Base-by-base conservation (phyloP, 257 asterid species). In the Pogostemon cablin region DNA sequence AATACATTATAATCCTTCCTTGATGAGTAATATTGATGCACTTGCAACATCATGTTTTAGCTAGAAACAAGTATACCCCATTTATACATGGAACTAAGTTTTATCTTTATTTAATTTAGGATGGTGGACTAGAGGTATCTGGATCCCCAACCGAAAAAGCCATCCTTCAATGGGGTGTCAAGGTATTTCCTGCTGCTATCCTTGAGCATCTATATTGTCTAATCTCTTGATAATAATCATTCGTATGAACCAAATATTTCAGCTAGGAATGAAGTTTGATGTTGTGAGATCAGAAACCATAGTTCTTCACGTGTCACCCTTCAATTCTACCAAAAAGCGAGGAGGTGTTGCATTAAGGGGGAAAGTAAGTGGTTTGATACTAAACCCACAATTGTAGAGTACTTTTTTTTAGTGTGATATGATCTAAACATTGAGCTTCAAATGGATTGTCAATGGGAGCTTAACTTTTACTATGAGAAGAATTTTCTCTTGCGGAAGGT, bases 61-160 rank as follows among this genome's bases (percentile, higher is more conserved):
- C 47, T 11, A 57, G 43, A 57, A 56, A 34, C n/a, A n/a, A 40
- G 60, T 15, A 12, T 65, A 6, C 72, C 48, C 37, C 67, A 34
- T 62, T 38, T 57, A 56, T 46, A 63, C 9, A 40, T 52, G 48
- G 49, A 42, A 59, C 53, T 60, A 48, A 46, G 59, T 12, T 50
- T 20, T 69, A 41, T 49, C 53, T 67, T 2, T 6, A 42, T 69
- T 56, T 34, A 56, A 52, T 76, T 0, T 62, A 91, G 98, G 95
- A 89, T 56, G 98, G 97, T 20, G 79, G 69, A 62, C 38, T 74
- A 53, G 98, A 89, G 86, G 81, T 93, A 72, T 93, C 99, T 54
- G 99, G 99, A 68, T 87, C 99, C 73, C 99, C 99, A 71, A 93
- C 99, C 59, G 99, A 93, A 78, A 91, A 91, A 66, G 93, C 98